Percentiles rank a stretch among this genome's conserved stretches.
phyloP scores from a whole-genome alignment of 2,329 filamentous ascomycete species.

The Phoma sp. region DNA sequence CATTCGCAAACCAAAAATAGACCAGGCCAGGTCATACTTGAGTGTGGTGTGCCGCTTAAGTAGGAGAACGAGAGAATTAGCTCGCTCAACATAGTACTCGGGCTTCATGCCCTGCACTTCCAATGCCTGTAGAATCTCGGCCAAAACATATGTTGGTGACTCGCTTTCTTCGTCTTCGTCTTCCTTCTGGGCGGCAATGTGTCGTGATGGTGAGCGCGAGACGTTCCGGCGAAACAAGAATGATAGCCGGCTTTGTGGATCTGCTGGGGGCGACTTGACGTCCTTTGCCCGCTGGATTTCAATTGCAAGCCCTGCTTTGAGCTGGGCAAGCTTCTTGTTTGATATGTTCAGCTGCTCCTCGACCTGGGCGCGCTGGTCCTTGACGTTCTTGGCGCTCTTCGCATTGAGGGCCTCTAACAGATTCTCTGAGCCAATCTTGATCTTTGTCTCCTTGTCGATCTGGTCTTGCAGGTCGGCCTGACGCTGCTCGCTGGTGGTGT shows the following conservation, averaged over 20 bases:
- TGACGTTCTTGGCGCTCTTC: slow-evolving; percentile 95
- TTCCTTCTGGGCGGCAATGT: slow-evolving; percentile 61
- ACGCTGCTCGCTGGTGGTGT: slow-evolving; percentile 69
- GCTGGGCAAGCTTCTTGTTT: slow-evolving; percentile 71
- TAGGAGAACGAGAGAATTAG: slow-evolving; percentile 93
- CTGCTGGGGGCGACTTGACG: slow-evolving; percentile 55
- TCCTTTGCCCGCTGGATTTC: slow-evolving; percentile 65
- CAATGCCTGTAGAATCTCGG: slow-evolving; percentile 87
- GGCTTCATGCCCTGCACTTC: slow-evolving; percentile 86
- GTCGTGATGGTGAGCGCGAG: slow-evolving; percentile 58
- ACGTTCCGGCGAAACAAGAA: slow-evolving; percentile 64
- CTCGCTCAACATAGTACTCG: slow-evolving; percentile 93
- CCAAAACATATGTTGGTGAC: slow-evolving; percentile 88
- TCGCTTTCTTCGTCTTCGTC: slow-evolving; percentile 71
- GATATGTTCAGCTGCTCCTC: slow-evolving; percentile 89
- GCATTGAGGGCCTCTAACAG: slow-evolving; percentile 91
- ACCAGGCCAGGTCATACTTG: slow-evolving; percentile 97
- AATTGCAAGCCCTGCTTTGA: slow-evolving; percentile 64
- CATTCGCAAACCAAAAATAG: slow-evolving; percentile 89
- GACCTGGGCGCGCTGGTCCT: slow-evolving; percentile 63
- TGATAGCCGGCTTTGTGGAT: slow-evolving; percentile 59
- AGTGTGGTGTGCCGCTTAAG: slow-evolving; percentile 91
- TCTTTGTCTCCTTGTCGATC: slow-evolving; percentile 95
- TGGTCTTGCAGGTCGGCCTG: slow-evolving; percentile 79
- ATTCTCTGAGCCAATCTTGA: slow-evolving; percentile 97